Evolutionary conservation across 306 rosid species (phyloP), one percentile per base, ranked within the genome.

Genomic region (Lathyrus aphaca): DNA sequence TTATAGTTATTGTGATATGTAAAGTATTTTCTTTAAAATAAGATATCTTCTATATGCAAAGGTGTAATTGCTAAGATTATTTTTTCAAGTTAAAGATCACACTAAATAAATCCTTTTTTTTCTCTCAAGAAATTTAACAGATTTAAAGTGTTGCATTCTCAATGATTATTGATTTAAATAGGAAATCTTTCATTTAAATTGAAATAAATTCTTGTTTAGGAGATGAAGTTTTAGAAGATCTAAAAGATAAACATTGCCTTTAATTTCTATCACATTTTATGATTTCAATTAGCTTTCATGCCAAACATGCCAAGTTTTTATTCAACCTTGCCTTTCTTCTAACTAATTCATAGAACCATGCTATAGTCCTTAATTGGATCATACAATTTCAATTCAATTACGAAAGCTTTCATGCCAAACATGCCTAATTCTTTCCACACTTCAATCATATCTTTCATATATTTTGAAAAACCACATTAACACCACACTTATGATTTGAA

Each of bases 341-440:
- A 44, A 44, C 49, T 44, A 44, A 13, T 44, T 44, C 13, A 4
- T n/a, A 44, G 50, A 44, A 14, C 17, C 50, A 45, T 14, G 3
- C 17, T 5, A 45, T 45, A 14, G 1, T 16, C 50, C 18, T 45
- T 45, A 44, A 44, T 44, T 53, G 64, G 39, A 68, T 53, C 50
- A 68, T 68, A 35, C 10, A 64, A 68, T 35, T 35, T 59, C 63
- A 38, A 50, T 68, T 68, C 62, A 50, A 39, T 35, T 67, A 39
- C 10, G 35, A 49, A 67, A 51, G 44, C 73, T 50, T 50, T 50
- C 37, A 37, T 51, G 62, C 29, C 61, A 68, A 35, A 50, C 38
- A 50, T 18, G 17, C 27, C 44, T 27, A 51, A 51, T 35, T 50
- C 63, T 16, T 35, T 68, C 50, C 50, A 12, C 64, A 32, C 5